Evolutionary conservation across 2,329 filamentous ascomycete genomes (phyloP).

Genomic region (Trichoderma endophyticum): DNA sequence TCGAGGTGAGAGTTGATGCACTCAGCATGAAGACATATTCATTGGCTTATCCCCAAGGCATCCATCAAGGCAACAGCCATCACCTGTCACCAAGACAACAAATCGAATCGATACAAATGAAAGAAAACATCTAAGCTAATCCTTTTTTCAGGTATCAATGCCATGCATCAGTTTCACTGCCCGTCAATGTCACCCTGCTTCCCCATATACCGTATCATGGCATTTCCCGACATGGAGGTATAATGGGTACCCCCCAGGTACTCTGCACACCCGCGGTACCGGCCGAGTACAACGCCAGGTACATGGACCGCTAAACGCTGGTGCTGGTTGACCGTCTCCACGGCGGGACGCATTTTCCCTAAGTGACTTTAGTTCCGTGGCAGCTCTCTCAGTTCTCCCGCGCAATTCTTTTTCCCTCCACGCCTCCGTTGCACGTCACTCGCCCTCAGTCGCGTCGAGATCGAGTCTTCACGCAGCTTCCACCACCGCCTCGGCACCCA

Average conservation of each 20-base stretch:
- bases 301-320: conserved; percentile 4
- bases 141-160: neutral
- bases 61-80: neutral
- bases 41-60: neutral
- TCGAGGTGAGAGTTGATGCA: neutral
- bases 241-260: neutral
- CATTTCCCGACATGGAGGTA: too few relatives aligned
- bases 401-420: conserved; percentile 27
- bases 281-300: neutral
- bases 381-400: conserved; percentile 20
- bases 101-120: neutral
- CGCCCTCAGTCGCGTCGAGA: conserved; percentile 27
- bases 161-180: neutral
- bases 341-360: conserved; percentile 14
- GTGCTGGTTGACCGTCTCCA: conserved; percentile 10
- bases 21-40: neutral
- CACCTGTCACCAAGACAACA: neutral
- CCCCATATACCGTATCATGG: too few relatives aligned
- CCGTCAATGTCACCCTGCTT: neutral
- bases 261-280: neutral
- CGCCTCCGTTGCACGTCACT: conserved; percentile 11
- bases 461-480: conserved; percentile 29
- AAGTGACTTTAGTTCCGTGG: conserved; percentile 17
- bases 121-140: neutral
- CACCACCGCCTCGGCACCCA: conserved; percentile 4